phyloP scores from a whole-genome alignment of 2,329 filamentous ascomycete genomes.

The Uncinocarpus reesii region DNA sequence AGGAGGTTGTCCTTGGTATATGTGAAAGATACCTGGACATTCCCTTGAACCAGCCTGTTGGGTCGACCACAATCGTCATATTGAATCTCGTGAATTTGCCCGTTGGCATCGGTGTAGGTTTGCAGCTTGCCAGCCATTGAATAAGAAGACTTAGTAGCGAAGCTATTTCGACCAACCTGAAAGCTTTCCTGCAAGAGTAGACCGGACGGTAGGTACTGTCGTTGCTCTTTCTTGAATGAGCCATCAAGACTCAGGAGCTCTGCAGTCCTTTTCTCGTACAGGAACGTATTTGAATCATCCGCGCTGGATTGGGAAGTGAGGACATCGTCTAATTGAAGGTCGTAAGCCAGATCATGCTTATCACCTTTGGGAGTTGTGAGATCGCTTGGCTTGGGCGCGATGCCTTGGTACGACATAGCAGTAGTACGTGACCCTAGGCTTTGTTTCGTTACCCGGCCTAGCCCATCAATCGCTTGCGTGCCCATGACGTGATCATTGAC shows the following conservation, averaged over 20 bases:
- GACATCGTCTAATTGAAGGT: neutral
- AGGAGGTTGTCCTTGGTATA: neutral
- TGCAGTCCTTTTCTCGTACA: neutral
- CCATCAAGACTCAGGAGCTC: neutral
- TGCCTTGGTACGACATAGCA: neutral
- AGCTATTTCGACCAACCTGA: neutral
- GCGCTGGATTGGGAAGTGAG: neutral
- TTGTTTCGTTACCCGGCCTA: neutral
- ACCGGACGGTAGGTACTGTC: neutral
- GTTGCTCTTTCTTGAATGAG: neutral
- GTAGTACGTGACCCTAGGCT: neutral
- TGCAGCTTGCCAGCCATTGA: conserved; percentile 4
- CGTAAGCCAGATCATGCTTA: neutral
- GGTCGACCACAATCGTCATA: conserved; percentile 5
- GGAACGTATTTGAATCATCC: neutral
- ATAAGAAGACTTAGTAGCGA: neutral
- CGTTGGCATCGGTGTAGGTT: conserved; percentile 3
- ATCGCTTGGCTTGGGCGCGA: neutral
- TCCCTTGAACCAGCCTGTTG: neutral
- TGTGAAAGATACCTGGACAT: neutral
- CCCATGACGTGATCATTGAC: neutral
- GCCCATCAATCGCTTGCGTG: conserved; percentile 1
- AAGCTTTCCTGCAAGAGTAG: neutral
- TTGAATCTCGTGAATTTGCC: conserved; percentile 1
- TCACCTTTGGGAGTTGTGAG: neutral